Evolutionary conservation across 2,329 filamentous ascomycete genomes (phyloP).

Genomic region (Ilyonectria robusta): DNA sequence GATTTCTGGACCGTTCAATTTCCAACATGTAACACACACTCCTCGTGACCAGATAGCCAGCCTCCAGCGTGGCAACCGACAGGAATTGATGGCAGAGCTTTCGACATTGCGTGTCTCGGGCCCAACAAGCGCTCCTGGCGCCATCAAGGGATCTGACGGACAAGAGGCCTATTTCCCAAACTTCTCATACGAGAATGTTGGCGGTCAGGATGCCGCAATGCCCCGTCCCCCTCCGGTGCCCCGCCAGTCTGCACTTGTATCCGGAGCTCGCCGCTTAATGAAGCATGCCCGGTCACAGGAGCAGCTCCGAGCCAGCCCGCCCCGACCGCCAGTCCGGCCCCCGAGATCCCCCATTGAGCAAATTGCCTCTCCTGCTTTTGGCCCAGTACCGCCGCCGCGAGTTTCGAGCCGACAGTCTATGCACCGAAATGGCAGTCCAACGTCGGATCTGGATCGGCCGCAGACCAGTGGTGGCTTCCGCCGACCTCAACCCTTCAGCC

Average conservation of each 20-base stretch:
- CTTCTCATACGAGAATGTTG: slow-evolving; percentile 55
- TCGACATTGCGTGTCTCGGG: slow-evolving; percentile 54
- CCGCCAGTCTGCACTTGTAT: slow-evolving; percentile 41
- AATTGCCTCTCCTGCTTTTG: slow-evolving; percentile 48
- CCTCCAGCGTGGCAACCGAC: slow-evolving; percentile 57
- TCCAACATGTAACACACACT: slow-evolving; percentile 75
- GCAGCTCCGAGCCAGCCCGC: slow-evolving; percentile 62
- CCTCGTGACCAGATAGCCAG: slow-evolving; percentile 63
- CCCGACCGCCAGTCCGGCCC: slow-evolving; percentile 61
- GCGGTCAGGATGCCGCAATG: slow-evolving; percentile 32
- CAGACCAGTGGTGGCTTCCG: slow-evolving; percentile 62
- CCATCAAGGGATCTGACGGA: slow-evolving; percentile 47
- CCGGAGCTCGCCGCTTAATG: slow-evolving; percentile 53
- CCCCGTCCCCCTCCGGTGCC: slow-evolving; percentile 25
- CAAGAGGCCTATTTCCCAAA: slow-evolving; percentile 63
- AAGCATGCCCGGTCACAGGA: slow-evolving; percentile 65
- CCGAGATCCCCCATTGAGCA: slow-evolving; percentile 52
- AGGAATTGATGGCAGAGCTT: slow-evolving; percentile 61
- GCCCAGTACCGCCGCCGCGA: slow-evolving; percentile 65
- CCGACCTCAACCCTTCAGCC: slow-evolving; percentile 60
- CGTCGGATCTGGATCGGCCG: slow-evolving; percentile 58
- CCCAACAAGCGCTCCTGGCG: slow-evolving; percentile 32
- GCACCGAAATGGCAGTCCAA: slow-evolving; percentile 60
- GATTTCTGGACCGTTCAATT: slow-evolving; percentile 77
- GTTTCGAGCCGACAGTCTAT: slow-evolving; percentile 68